Evolutionary conservation across 2,329 filamentous ascomycete genomes (phyloP), one percentile per base, ranked within the genome.

Genomic region (Stagonosporopsis vannaccii): DNA sequence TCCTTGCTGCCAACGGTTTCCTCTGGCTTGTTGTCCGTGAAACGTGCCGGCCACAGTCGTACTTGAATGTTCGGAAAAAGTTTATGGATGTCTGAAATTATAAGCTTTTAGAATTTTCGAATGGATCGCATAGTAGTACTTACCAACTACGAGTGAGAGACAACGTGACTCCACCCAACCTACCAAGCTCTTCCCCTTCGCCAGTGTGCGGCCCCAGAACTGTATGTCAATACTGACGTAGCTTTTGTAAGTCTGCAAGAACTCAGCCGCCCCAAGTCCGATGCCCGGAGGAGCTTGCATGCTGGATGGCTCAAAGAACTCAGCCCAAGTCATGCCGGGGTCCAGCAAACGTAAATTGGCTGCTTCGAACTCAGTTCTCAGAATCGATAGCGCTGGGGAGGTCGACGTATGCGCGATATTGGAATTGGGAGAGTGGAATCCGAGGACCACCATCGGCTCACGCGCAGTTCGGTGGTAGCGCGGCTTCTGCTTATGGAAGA

Each of bases 111-210:
- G 15, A 6, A 13, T 20, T 1, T 32, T 20, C 15, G 11, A n/a
- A 13, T 1, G 5, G 15, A 37, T n/a, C n/a, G n/a, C n/a, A 15
- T 13, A n/a, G 6, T 13, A n/a, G 8, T 25, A 76, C 81, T 74
- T 75, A 85, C 84, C 84, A 58, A 85, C 82, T 19, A 89, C 78
- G 30, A 90, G 74, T 55, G 79, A 75, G 2, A 85, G 78, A 51
- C 82, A 86, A 51, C 84, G 80, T 7, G 85, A 87, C 64, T 89
- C 87, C 2, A 90, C 71, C 87, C 87, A 89, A 11, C 85, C 84
- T 0, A 89, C 75, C 43, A 88, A 81, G 12, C 78, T 76, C 19
- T 81, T 82, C 1, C 85, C 84, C 50, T 82, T 84, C 1, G 79
- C 74, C 1, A 80, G 73, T 2, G 85, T 85, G 6, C 81, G 74